Evolutionary conservation across 2,329 filamentous ascomycete species (phyloP).

Genomic region (Alternaria triticimaculans): DNA sequence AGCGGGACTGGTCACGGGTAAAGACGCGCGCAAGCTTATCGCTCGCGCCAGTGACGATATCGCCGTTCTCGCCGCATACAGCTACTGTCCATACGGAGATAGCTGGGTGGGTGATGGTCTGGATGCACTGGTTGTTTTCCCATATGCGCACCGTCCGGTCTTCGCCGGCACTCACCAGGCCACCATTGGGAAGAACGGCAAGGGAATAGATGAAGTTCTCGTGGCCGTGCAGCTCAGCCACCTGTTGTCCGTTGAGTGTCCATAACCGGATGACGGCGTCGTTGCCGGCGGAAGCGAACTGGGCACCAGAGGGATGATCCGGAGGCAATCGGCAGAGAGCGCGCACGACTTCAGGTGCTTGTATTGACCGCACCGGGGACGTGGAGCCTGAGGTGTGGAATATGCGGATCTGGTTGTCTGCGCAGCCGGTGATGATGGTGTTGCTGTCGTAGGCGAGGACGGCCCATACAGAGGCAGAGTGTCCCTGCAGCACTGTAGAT

Average conservation of each 20-base stretch:
- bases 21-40: constrained; percentile 88
- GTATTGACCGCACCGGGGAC: constrained; percentile 68
- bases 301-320: constrained; percentile 78
- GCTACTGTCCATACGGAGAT: constrained; percentile 96
- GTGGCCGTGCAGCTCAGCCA: constrained; percentile 83
- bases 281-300: constrained; percentile 95
- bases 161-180: constrained; percentile 89
- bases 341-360: constrained; percentile 80
- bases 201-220: constrained; percentile 95
- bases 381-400: constrained; percentile 71
- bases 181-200: constrained; percentile 77
- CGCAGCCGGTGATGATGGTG: constrained; percentile 80
- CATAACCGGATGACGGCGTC: constrained; percentile 88
- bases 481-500: constrained; percentile 73
- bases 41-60: constrained; percentile 92
- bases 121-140: constrained; percentile 81
- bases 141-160: constrained; percentile 93
- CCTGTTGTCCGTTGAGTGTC: constrained; percentile 77
- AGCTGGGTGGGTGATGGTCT: constrained; percentile 95
- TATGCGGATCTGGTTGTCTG: constrained; percentile 86
- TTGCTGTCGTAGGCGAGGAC: constrained; percentile 81
- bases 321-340: constrained; percentile 83
- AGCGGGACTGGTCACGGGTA: constrained; percentile 71
- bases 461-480: constrained; percentile 87
- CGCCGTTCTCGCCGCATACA: constrained; percentile 80